phyloP scores from a whole-genome alignment of 2,329 filamentous ascomycete genomes.

The Colletotrichum filicis region DNA sequence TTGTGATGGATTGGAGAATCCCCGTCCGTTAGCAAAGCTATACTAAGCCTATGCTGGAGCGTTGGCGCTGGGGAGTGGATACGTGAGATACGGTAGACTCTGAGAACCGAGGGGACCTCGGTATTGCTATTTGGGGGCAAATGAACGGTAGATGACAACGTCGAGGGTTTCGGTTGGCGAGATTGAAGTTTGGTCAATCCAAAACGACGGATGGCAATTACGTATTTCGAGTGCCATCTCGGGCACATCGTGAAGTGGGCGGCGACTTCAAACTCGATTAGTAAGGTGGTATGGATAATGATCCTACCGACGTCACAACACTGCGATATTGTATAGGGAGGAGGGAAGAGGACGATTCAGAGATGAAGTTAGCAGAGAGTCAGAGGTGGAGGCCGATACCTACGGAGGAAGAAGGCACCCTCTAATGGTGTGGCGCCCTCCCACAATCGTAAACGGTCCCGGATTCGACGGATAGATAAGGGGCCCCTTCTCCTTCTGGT shows the following conservation, averaged over 20 bases:
- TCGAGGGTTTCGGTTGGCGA: background rate
- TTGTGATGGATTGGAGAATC: background rate
- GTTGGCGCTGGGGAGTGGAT: background rate
- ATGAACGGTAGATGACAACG: background rate
- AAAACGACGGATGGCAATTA: background rate
- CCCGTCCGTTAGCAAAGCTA: background rate
- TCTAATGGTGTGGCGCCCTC: background rate
- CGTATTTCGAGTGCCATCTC: background rate
- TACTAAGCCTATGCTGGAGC: background rate
- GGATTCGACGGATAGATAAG: background rate
- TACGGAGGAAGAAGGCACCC: background rate
- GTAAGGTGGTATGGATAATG: background rate
- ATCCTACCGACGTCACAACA: background rate
- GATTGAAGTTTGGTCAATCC: background rate
- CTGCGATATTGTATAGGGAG: background rate
- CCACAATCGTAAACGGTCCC: background rate
- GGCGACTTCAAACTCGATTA: background rate
- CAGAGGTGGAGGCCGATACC: background rate
- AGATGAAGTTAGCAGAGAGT: background rate
- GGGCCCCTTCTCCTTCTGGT: too few species aligned
- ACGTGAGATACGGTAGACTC: background rate
- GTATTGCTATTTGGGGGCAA: background rate
- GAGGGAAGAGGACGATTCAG: background rate
- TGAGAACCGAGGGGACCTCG: background rate
- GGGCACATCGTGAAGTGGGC: background rate